Evolutionary conservation across 495 filamentous ascomycete species (phyloP).

Genomic region (Cercophora scortea): DNA sequence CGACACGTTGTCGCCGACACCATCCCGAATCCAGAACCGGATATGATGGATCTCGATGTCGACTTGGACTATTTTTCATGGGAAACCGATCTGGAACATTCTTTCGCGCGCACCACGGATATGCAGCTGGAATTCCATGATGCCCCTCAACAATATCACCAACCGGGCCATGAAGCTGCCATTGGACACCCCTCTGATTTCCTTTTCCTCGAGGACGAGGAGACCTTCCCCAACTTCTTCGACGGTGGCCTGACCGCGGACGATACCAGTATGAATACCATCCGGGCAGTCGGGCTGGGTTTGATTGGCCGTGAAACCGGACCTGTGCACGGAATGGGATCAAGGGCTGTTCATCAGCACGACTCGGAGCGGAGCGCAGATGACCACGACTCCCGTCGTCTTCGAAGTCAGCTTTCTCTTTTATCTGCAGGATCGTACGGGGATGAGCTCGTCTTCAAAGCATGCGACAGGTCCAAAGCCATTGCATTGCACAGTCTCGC

Average conservation of each 20-base stretch:
- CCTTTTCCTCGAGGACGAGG: conserved; percentile 22
- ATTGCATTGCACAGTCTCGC: conserved; percentile 16
- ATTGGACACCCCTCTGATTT: conserved; percentile 6
- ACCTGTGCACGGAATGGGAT: not conserved
- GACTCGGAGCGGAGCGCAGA: not conserved
- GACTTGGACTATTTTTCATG: conserved; percentile 13
- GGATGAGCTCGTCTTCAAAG: conserved; percentile 23
- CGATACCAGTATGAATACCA: not conserved
- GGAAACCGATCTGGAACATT: conserved; percentile 11
- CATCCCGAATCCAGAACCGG: not conserved
- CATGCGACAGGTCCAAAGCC: conserved; percentile 20
- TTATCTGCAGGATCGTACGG: conserved; percentile 19
- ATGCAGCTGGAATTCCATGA: not conserved
- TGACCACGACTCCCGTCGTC: conserved; percentile 1
- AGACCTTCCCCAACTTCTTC: conserved; percentile 3
- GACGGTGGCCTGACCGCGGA: not conserved
- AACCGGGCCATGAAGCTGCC: not conserved
- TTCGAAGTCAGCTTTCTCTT: conserved; percentile 19
- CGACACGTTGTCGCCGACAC: not conserved
- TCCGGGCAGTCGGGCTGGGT: not conserved
- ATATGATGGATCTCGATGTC: conserved; percentile 10
- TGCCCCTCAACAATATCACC: not conserved
- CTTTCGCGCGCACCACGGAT: not conserved
- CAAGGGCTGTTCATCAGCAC: no score
- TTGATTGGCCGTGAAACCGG: not conserved